phyloP scores from a whole-genome alignment of 2,329 filamentous ascomycete species.

The Aspergillaceae sp. region DNA sequence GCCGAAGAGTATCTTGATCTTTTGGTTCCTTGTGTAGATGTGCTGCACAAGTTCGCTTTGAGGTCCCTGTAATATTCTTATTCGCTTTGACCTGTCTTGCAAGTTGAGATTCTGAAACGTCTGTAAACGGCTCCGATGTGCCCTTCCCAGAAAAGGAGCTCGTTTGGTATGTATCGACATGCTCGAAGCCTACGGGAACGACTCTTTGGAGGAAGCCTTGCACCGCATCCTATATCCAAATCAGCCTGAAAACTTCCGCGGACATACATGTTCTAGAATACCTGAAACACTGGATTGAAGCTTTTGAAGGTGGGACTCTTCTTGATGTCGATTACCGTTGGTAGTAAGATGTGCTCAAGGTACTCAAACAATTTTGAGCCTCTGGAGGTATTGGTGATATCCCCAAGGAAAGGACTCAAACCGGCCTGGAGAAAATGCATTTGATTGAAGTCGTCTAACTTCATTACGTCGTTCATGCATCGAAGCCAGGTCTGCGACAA shows the following conservation, averaged over 20 bases:
- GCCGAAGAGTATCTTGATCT: slow-evolving; percentile 16
- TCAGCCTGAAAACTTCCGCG: slow-evolving; percentile 8
- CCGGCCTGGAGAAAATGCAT: slow-evolving; percentile 21
- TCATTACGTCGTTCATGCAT: slow-evolving; percentile 23
- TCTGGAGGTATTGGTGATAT: slow-evolving; percentile 12
- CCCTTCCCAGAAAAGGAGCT: not conserved
- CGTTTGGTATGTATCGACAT: not conserved
- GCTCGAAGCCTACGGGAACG: not conserved
- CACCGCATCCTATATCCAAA: slow-evolving; percentile 15
- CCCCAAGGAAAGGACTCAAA: slow-evolving; percentile 22
- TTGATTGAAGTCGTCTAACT: slow-evolving; percentile 13
- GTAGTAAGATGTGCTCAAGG: slow-evolving; percentile 19
- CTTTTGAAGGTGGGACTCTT: slow-evolving; percentile 8
- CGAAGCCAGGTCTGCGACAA: slow-evolving; percentile 23
- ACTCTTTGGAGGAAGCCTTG: slow-evolving; percentile 9
- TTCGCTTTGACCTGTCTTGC: slow-evolving; percentile 5
- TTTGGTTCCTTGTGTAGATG: slow-evolving; percentile 28
- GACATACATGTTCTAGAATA: slow-evolving; percentile 9
- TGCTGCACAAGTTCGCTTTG: slow-evolving; percentile 30
- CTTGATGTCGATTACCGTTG: slow-evolving; percentile 16
- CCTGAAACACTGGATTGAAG: slow-evolving; percentile 25
- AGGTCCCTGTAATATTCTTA: slow-evolving; percentile 16
- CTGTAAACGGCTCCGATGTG: not conserved
- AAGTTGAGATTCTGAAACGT: slow-evolving; percentile 6
- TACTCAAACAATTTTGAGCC: slow-evolving; percentile 12